Percentiles rank a stretch among this genome's conserved stretches.
phyloP scores from a whole-genome alignment of 441 rosid genomes.

The Erodium chrysanthum region DNA sequence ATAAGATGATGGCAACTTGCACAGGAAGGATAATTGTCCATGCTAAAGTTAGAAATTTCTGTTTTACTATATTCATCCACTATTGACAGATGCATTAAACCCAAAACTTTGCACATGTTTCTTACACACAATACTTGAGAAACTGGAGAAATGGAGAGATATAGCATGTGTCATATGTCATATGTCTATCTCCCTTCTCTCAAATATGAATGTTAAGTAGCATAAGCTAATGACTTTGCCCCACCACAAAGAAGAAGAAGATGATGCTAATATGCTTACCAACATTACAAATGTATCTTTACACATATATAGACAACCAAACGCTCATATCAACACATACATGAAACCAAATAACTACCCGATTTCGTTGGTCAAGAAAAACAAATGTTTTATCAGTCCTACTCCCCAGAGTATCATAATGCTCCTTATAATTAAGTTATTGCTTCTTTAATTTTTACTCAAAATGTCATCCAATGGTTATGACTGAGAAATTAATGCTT shows the following conservation, averaged over 20 bases:
- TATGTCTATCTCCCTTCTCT: not conserved
- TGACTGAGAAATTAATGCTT: too few species aligned
- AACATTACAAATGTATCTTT: not conserved
- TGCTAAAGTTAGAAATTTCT: not conserved
- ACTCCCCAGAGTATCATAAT: not conserved
- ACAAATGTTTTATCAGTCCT: not conserved
- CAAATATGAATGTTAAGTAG: not conserved
- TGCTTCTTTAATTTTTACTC: not conserved
- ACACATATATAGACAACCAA: not conserved
- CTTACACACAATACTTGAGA: not conserved
- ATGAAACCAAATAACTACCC: not conserved
- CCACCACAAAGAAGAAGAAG: not conserved
- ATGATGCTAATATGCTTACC: constrained; percentile 2
- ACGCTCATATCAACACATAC: not conserved
- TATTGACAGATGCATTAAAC: not conserved
- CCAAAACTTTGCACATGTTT: not conserved
- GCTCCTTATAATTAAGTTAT: not conserved
- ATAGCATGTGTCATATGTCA: not conserved
- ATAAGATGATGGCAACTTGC: not conserved
- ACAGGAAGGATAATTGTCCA: not conserved
- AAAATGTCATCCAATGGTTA: not conserved
- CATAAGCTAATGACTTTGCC: not conserved
- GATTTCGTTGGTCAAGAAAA: not conserved
- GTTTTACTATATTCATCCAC: not conserved
- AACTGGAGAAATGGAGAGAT: not conserved